These are phyloP conservation scores for Sordariomycetes sp. DNA, from an alignment of 2,329 filamentous ascomycete species.

Conservation along the genomic window DNA sequence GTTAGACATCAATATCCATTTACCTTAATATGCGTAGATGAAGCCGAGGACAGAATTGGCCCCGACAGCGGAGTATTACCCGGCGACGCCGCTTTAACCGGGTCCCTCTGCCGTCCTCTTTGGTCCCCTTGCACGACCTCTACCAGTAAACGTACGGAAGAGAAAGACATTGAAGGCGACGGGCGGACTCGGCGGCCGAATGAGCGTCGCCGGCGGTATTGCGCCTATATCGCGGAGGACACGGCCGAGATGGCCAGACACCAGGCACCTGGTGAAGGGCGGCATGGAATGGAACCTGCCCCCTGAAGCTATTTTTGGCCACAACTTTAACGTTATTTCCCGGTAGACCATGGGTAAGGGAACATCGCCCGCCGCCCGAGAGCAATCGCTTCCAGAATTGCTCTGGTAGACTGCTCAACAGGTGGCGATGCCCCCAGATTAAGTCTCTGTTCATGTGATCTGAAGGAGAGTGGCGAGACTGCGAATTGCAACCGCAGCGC, in stretches of 20 bases:
- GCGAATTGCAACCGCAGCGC: background rate
- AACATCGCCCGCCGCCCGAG: background rate
- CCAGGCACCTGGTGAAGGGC: background rate
- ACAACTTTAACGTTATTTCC: background rate
- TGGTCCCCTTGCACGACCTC: background rate
- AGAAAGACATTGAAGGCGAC: background rate
- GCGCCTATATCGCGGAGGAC: background rate
- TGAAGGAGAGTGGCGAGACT: background rate
- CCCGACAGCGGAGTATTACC: slow-evolving; percentile 1
- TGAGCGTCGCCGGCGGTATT: background rate
- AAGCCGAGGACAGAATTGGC: background rate
- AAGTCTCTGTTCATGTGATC: background rate
- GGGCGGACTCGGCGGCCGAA: slow-evolving; percentile 1
- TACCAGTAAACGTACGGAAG: background rate
- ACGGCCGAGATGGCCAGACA: background rate
- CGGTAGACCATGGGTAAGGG: background rate
- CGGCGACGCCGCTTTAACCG: slow-evolving; percentile 3
- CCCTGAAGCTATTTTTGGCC: slow-evolving; percentile 3
- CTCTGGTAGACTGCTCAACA: no score
- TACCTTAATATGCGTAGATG: slow-evolving; percentile 6
- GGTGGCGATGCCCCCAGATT: background rate
- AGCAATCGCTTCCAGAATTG: slow-evolving; percentile 1
- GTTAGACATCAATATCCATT: background rate
- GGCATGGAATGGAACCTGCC: background rate
- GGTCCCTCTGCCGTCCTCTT: background rate